Percentiles rank a stretch among this genome's conserved stretches.
These are phyloP conservation scores for Globisporangium iwayamae DNA, from an alignment of 352 stramenopile species.

Conservation along the genomic window DNA sequence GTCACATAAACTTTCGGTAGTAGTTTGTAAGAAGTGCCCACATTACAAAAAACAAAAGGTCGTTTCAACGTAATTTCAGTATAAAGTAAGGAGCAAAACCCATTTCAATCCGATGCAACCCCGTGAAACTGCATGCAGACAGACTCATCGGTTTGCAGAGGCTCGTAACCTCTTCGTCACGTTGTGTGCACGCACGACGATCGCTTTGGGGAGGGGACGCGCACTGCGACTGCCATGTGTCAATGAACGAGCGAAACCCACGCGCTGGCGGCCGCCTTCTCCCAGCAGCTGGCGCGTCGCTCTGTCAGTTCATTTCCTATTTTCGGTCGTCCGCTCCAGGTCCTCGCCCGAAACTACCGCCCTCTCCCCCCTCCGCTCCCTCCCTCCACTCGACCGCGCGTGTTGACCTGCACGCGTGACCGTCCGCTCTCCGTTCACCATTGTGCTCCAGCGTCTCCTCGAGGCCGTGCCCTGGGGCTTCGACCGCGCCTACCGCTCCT, in stretches of 20 bases:
- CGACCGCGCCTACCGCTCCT: constrained; percentile 14
- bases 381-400: background rate
- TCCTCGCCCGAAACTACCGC: constrained; percentile 14
- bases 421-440: constrained; percentile 6
- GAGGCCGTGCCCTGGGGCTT: constrained; percentile 2
- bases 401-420: background rate
- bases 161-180: background rate
- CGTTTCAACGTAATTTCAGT: no score
- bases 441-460: constrained; percentile 17
- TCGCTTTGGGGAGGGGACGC: background rate
- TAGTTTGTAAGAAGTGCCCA: no score
- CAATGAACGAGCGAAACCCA: no score
- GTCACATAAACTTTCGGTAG: no score
- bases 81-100: no score
- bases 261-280: background rate
- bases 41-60: no score
- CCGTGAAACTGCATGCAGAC: no score
- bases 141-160: no score
- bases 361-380: background rate
- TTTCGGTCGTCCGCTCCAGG: constrained; percentile 11
- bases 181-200: background rate
- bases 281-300: background rate
- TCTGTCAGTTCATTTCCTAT: constrained; percentile 13
- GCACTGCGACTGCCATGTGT: background rate
- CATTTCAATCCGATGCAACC: no score